Evolutionary conservation across 2,329 filamentous ascomycete species (phyloP).

Genomic region (Reticulascus tulasneorum): DNA sequence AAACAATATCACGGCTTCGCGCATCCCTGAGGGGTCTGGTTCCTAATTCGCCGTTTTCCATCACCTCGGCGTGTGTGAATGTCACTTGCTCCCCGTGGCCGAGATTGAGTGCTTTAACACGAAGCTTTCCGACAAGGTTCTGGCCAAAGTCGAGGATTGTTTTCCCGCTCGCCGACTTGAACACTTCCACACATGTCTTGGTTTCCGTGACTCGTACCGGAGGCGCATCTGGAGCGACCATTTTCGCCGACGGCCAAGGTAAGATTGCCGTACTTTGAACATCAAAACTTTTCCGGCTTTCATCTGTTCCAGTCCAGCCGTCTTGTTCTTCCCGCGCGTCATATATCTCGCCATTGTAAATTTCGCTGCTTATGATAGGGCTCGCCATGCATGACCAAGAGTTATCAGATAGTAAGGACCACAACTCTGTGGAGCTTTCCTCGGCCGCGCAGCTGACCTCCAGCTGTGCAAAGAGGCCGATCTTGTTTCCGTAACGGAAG

Average conservation of each 20-base stretch:
- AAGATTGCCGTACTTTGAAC: slow-evolving; percentile 16
- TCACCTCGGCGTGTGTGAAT: slow-evolving; percentile 6
- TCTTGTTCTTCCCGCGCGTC: slow-evolving; percentile 21
- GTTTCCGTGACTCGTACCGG: slow-evolving; percentile 24
- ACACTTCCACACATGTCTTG: slow-evolving; percentile 16
- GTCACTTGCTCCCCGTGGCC: slow-evolving; percentile 1
- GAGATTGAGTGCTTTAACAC: slow-evolving; percentile 5
- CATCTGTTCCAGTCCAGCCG: slow-evolving; percentile 12
- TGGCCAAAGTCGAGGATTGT: slow-evolving; percentile 31
- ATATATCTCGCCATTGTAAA: slow-evolving; percentile 27
- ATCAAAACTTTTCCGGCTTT: too few relatives aligned
- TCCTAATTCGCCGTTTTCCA: slow-evolving; percentile 9
- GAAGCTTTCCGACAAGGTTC: slow-evolving; percentile 11
- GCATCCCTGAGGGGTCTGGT: slow-evolving; percentile 3
- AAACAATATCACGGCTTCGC: slow-evolving; percentile 1
- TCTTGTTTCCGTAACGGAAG: slow-evolving; percentile 26
- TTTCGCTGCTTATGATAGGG: slow-evolving; percentile 16
- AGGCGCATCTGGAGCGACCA: slow-evolving; percentile 26
- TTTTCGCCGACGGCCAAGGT: slow-evolving; percentile 12
- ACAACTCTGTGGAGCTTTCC: slow-evolving; percentile 10
- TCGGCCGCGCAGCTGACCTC: slow-evolving; percentile 15
- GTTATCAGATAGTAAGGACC: slow-evolving; percentile 23
- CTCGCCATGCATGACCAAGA: slow-evolving; percentile 21
- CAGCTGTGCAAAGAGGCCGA: slow-evolving; percentile 25
- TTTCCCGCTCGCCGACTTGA: slow-evolving; percentile 34